Evolutionary conservation across 345 rosid species (phyloP).

Genomic region (Citrus mangshanensis): DNA sequence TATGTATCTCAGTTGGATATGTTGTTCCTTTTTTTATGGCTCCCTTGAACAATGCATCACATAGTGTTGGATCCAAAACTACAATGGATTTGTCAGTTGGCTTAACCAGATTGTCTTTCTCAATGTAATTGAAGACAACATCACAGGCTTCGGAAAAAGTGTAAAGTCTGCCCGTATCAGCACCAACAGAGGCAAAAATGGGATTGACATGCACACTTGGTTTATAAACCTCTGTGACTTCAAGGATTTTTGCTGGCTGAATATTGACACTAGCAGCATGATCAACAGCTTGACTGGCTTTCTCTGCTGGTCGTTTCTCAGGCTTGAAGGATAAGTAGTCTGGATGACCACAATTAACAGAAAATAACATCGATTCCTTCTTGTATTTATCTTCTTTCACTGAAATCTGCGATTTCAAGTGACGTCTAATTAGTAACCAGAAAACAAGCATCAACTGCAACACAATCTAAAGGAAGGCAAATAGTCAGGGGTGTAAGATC

Average conservation of each 20-base stretch:
- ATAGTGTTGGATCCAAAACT: conserved; percentile 71
- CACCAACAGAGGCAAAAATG: conserved; percentile 77
- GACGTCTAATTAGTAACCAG: conserved; percentile 3
- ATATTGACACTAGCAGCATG: conserved; percentile 32
- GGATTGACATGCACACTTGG: conserved; percentile 79
- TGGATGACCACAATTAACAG: conserved; percentile 64
- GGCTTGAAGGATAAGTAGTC: conserved; percentile 78
- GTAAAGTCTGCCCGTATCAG: conserved; percentile 65
- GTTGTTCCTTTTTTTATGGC: conserved; percentile 87
- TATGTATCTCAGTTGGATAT: conserved; percentile 87
- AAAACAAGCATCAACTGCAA: neutral
- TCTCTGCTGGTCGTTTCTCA: conserved; percentile 61
- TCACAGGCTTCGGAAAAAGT: conserved; percentile 84
- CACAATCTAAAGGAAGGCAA: neutral
- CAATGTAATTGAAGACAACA: conserved; percentile 68
- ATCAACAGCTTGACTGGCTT: conserved; percentile 41
- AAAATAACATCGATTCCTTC: conserved; percentile 64
- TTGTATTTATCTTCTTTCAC: conserved; percentile 89
- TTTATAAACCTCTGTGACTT: conserved; percentile 80
- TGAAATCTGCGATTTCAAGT: conserved; percentile 38
- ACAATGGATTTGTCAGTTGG: conserved; percentile 60
- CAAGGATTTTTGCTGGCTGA: conserved; percentile 50
- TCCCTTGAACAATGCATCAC: conserved; percentile 92
- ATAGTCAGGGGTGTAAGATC: neutral
- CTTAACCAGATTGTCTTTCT: conserved; percentile 81